Base-by-base conservation (phyloP, 139 green algal genomes). In the Coccomyxa sp. region DNA sequence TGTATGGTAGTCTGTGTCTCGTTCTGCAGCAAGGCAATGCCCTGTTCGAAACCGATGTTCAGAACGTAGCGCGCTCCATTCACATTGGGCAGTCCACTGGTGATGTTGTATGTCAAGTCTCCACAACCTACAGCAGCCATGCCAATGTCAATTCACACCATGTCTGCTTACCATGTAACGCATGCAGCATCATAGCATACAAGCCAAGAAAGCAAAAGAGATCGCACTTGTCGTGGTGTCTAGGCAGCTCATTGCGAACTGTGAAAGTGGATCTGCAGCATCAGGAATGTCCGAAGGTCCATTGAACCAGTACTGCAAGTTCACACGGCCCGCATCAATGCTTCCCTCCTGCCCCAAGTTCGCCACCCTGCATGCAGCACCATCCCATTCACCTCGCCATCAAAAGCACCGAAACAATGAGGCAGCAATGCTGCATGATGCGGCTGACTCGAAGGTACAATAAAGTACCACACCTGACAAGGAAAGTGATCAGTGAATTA, bases 281-380 rank as follows among this genome's bases (percentile, higher is more conserved):
- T 74, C 66, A 67, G 21, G 30, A 67, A 60, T 25, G 10, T 81
- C 82, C 16, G 68, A 28, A 10, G 80, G 85, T 0, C 79, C 83
- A 27, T 93, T 81, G 32, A 95, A 90, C 83, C 86, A 95, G 87
- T 95, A 95, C 82, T 95, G 84, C 32, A 94, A 45, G 27, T 71
- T 68, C 3, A 92, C 57, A 31, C 79, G 16, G 11, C 81, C 58
- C 27, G 94, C 58, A 28, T 81, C 32, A 0, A 93, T 80, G 25
- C 74, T 66, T 3, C 59, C 60, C n/a, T 51, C 45, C 79, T 82
- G 89, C 31, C 82, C 84, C 0, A 85, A 31, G 84, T 95, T 95
- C 58, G 32, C 76, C 67, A 94, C 31, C 86, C 89, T 93, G 90
- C 80, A 74, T 23, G 23, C 13, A 66, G 57, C 3, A n/a, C 11